Evolutionary conservation across 2,329 filamentous ascomycete species (phyloP).

Genomic region (Drechmeria coniospora): DNA sequence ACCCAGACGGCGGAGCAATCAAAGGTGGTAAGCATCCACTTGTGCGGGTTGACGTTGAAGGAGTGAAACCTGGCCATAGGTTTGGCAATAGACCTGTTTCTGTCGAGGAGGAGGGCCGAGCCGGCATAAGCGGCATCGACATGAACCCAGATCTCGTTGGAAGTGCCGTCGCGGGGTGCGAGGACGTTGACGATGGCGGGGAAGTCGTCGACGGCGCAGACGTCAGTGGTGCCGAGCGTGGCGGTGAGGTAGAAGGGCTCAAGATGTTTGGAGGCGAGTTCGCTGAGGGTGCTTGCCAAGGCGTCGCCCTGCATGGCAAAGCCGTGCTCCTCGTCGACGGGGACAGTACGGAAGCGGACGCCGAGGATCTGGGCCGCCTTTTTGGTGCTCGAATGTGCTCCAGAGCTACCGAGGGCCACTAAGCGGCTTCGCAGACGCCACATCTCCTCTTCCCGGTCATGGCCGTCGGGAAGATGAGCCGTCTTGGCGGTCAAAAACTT

Average conservation of each 20-base stretch:
- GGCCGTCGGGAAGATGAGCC: conserved; percentile 31
- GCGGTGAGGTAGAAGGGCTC: conserved; percentile 78
- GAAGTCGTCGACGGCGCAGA: conserved; percentile 78
- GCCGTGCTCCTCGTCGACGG: conserved; percentile 43
- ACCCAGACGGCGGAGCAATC: conserved; percentile 74
- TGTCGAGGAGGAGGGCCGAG: conserved; percentile 65
- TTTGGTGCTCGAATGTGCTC: conserved; percentile 69
- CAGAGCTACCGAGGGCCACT: conserved; percentile 66
- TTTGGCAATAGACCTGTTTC: conserved; percentile 54
- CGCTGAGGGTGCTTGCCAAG: conserved; percentile 45
- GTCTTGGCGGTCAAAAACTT: conserved; percentile 52
- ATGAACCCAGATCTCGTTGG: conserved; percentile 67
- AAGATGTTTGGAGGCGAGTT: conserved; percentile 52
- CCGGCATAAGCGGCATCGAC: conserved; percentile 90
- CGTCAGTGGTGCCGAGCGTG: conserved; percentile 74
- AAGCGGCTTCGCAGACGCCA: conserved; percentile 38
- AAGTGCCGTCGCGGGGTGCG: conserved; percentile 11
- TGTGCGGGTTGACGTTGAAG: conserved; percentile 94
- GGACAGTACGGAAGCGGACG: conserved; percentile 60
- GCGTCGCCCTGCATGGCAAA: conserved; percentile 55
- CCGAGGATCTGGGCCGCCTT: conserved; percentile 81
- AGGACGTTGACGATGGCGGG: conserved; percentile 43
- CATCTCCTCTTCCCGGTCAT: conserved; percentile 56
- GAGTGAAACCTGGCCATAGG: conserved; percentile 59
- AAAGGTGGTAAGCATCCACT: conserved; percentile 92